phyloP scores from a whole-genome alignment of 495 filamentous ascomycete species.

The Tuber borchii region DNA sequence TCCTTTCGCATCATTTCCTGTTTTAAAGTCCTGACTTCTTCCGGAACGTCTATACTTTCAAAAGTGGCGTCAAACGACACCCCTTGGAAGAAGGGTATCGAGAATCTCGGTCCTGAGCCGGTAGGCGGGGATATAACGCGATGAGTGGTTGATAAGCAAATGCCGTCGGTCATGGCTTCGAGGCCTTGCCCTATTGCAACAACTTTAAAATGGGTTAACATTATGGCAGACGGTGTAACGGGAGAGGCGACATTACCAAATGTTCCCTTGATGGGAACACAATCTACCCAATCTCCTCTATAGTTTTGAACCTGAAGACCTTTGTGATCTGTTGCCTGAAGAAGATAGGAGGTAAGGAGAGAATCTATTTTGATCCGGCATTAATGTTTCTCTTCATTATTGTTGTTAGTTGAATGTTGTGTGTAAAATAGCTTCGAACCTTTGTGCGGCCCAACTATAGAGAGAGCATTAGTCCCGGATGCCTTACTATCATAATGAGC shows the following conservation, averaged over 20 bases:
- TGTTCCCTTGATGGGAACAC: conserved; percentile 56
- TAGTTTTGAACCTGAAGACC: conserved; percentile 89
- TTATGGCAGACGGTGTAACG: background rate
- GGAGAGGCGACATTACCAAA: conserved; percentile 34
- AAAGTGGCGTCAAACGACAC: conserved; percentile 76
- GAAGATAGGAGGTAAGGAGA: conserved; percentile 77
- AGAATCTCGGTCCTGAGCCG: conserved; percentile 67
- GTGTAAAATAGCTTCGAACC: conserved; percentile 18
- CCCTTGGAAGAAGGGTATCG: conserved; percentile 88
- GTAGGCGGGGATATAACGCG: conserved; percentile 62
- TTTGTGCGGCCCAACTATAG: conserved; percentile 66
- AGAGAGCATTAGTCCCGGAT: conserved; percentile 13
- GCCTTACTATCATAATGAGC: conserved; percentile 2
- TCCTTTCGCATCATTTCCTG: conserved; percentile 52
- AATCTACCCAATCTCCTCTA: conserved; percentile 72
- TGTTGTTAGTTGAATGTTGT: background rate
- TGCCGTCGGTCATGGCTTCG: conserved; percentile 81
- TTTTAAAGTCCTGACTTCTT: conserved; percentile 55
- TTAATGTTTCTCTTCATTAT: background rate
- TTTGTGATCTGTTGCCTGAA: conserved; percentile 72
- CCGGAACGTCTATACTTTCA: conserved; percentile 66
- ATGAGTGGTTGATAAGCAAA: conserved; percentile 81
- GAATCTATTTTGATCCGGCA: conserved; percentile 51
- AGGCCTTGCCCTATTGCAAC: conserved; percentile 91
- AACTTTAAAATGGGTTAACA: conserved; percentile 45